Base-by-base conservation (phyloP, 2,329 filamentous ascomycete species). In the Mariannaea sp. region DNA sequence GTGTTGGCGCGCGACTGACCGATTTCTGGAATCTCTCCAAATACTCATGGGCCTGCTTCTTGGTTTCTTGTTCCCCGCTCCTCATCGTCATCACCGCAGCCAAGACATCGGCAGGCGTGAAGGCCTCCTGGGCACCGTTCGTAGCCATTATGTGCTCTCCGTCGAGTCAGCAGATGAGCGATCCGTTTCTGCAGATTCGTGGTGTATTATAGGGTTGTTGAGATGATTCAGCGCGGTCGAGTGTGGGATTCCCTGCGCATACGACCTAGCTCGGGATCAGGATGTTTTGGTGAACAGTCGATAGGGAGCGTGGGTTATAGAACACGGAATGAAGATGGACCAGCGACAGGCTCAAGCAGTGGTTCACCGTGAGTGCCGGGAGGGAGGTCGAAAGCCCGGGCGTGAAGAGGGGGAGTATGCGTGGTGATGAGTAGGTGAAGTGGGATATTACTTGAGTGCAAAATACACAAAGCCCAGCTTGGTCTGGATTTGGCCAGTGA, bases 21-120 rank as follows among this genome's bases (percentile, higher is more conserved):
- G 94, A 97, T 84, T 99, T 99, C 82, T 99, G 94, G 75, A 97
- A 99, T 65, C 85, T 87, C 75, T 96, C 90, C 56, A 99, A 81
- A 71, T 88, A 99, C 71, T 93, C 86, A 70, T 97, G 92, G 55
- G 91, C 92, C 73, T 92, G 88, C 71, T 88, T 87, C 79, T 97
- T 97, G 70, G 89, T 85, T 61, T 88, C 82, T 68, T 88, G 84
- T 69, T 93, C 86, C 63, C 86, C 88, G 75, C 88, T 89, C 71
- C 92, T 87, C 92, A 99, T 96, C 59, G 92, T 94, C 70, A 87
- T 84, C 75, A 97, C 87, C 59, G 93, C 94, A 64, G 88, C 86
- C 66, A 97, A 81, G 65, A 99, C 90, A 69, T 80, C 78, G 39
- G 77, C 73, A 59, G 90, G 89, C 75, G 85, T 84, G 75, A 94